These are phyloP conservation scores for Pulveroboletus ravenelii DNA, from an alignment of 768 basidiomycete species.

Conservation along the genomic window DNA sequence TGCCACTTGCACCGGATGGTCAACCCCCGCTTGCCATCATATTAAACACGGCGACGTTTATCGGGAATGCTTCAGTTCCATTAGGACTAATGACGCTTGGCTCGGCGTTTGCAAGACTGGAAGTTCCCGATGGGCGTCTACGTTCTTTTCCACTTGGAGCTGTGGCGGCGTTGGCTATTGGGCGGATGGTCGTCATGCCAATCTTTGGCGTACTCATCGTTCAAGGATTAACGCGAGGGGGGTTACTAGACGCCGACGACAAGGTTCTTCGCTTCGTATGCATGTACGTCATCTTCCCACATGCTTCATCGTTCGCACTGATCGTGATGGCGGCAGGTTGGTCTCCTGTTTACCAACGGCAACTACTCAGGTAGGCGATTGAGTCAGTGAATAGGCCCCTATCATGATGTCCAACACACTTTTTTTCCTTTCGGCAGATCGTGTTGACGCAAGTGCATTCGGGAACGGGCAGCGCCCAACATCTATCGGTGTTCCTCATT, in stretches of 20 bases:
- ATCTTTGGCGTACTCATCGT: slow-evolving; percentile 57
- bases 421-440: slow-evolving; percentile 35
- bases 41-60: slow-evolving; percentile 51
- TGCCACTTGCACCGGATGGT: slow-evolving; percentile 57
- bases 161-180: slow-evolving; percentile 48
- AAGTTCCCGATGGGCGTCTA: slow-evolving; percentile 47
- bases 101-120: slow-evolving; percentile 55
- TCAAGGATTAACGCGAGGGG: slow-evolving; percentile 42
- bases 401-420: neutral
- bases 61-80: slow-evolving; percentile 61
- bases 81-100: slow-evolving; percentile 60
- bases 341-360: slow-evolving; percentile 59
- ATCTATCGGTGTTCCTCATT: slow-evolving; percentile 58
- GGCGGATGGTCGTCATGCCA: slow-evolving; percentile 54
- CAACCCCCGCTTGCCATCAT: slow-evolving; percentile 62
- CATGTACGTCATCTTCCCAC: slow-evolving; percentile 45
- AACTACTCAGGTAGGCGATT: slow-evolving; percentile 46
- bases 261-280: slow-evolving; percentile 62
- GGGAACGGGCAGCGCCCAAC: slow-evolving; percentile 58
- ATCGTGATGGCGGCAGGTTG: slow-evolving; percentile 36
- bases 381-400: neutral
- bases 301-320: neutral
- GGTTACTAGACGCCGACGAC: slow-evolving; percentile 47
- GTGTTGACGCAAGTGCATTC: slow-evolving; percentile 64
- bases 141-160: slow-evolving; percentile 45